A percentile compares a stretch with the other conserved stretches of the same genome.
Evolutionary conservation across 208 protist genomes (phyloP).

Genomic region (Willaertia magna): DNA sequence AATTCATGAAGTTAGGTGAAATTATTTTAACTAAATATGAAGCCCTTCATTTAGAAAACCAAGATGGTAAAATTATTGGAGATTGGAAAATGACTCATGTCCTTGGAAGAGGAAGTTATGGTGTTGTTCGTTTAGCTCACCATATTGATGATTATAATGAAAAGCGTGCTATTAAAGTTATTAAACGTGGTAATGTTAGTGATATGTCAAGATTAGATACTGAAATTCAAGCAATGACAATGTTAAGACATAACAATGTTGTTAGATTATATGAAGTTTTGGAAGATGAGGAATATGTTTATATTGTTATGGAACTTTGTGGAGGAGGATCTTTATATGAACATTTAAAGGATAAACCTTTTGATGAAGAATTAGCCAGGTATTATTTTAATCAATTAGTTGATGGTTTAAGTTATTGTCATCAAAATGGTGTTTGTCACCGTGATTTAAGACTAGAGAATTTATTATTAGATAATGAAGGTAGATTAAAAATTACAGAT

Average conservation of each 20-base stretch:
- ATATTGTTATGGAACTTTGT: slow-evolving; percentile 66
- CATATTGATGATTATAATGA: not conserved
- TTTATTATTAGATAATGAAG: slow-evolving; percentile 56
- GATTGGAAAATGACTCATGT: not conserved
- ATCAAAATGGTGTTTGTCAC: slow-evolving; percentile 61
- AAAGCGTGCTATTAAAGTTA: not conserved
- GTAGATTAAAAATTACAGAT: slow-evolving; percentile 65
- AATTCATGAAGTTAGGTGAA: not conserved
- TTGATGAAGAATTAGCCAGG: not conserved
- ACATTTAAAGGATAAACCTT: slow-evolving; percentile 35
- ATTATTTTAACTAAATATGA: not conserved
- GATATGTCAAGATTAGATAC: slow-evolving; percentile 53
- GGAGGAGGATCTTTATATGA: slow-evolving; percentile 62
- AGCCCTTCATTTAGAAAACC: not conserved
- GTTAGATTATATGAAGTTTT: slow-evolving; percentile 63
- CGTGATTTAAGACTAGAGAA: slow-evolving; percentile 83
- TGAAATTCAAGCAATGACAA: slow-evolving; percentile 59
- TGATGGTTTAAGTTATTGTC: slow-evolving; percentile 62
- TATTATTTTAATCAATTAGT: slow-evolving; percentile 52
- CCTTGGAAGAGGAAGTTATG: not conserved
- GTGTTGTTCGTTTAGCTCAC: not conserved
- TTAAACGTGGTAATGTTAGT: not conserved
- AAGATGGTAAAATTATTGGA: not conserved
- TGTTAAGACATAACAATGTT: slow-evolving; percentile 59
- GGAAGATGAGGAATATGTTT: slow-evolving; percentile 61